A percentile compares a stretch with the other conserved stretches of the same genome.
phyloP scores from a whole-genome alignment of 2,329 filamentous ascomycete genomes.

The Diaporthe velutina region DNA sequence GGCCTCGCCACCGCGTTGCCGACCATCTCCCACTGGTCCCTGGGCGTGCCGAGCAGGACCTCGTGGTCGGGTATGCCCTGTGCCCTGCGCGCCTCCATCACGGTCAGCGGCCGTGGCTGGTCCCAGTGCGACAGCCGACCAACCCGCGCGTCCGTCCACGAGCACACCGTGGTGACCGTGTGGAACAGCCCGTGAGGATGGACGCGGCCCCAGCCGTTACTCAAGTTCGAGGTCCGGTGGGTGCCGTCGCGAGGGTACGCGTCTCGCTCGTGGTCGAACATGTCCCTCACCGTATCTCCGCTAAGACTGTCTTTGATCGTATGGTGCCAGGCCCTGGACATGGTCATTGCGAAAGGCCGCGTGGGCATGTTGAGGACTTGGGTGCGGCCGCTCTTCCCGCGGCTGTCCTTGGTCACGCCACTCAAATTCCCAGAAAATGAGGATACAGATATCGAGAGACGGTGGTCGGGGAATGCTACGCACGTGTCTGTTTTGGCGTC shows the following conservation, averaged over 20 bases:
- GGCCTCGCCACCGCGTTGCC: conserved; percentile 83
- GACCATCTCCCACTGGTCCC: conserved; percentile 73
- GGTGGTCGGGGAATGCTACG: conserved; percentile 76
- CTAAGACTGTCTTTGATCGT: not conserved
- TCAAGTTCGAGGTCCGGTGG: conserved; percentile 58
- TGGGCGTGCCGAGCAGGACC: conserved; percentile 70
- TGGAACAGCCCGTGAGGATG: conserved; percentile 65
- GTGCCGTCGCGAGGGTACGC: conserved; percentile 53
- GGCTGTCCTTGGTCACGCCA: not conserved
- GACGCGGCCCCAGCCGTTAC: conserved; percentile 66
- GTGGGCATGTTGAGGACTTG: conserved; percentile 72
- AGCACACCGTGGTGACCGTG: conserved; percentile 71
- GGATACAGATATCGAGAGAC: conserved; percentile 59
- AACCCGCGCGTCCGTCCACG: conserved; percentile 65
- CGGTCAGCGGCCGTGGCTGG: conserved; percentile 70
- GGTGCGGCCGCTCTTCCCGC: conserved; percentile 48
- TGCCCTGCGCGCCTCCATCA: conserved; percentile 76
- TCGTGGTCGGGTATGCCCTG: conserved; percentile 81
- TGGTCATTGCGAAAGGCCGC: conserved; percentile 67
- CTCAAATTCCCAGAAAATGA: conserved; percentile 46
- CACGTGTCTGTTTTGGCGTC: conserved; percentile 74
- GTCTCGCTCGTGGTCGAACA: conserved; percentile 54
- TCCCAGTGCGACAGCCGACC: conserved; percentile 71
- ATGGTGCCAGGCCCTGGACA: conserved; percentile 57
- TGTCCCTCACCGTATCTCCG: conserved; percentile 44